Conservation (phyloP, 2,329 filamentous ascomycete species). For the Meredithiella fracta region DNA sequence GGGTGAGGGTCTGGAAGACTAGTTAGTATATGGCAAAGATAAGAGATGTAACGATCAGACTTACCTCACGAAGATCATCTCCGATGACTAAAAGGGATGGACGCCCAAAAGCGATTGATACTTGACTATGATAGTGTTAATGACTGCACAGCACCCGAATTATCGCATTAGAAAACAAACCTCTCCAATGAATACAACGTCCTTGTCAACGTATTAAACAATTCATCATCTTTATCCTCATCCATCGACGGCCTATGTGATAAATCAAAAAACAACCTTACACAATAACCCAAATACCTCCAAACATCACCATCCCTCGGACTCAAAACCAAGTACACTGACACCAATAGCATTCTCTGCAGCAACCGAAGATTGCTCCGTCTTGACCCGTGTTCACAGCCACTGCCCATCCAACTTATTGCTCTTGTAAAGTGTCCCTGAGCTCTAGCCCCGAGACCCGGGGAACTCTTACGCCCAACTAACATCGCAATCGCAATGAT, state of each 20-base stretch:
- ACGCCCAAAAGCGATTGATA: constrained; percentile 14
- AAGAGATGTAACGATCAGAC: not conserved
- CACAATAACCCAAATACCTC: constrained; percentile 13
- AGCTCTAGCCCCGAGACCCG: not conserved
- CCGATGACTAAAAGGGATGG: constrained; percentile 14
- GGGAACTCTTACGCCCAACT: constrained; percentile 9
- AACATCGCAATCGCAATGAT: constrained; percentile 13
- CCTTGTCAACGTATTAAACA: constrained; percentile 14
- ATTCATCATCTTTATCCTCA: constrained; percentile 9
- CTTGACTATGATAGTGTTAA: constrained; percentile 21
- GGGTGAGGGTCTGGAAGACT: not conserved
- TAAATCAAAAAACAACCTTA: constrained; percentile 14
- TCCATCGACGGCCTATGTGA: constrained; percentile 15
- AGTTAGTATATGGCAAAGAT: not conserved
- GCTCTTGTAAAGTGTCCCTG: not conserved
- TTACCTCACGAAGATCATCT: constrained; percentile 14
- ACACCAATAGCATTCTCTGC: constrained; percentile 13
- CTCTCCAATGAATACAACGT: constrained; percentile 16
- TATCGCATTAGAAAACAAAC: constrained; percentile 2
- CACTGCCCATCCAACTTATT: not conserved
- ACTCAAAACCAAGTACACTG: constrained; percentile 14
- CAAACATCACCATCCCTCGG: constrained; percentile 15
- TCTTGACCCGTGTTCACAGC: constrained; percentile 1
- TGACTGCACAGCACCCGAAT: not conserved
- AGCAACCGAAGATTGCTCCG: constrained; percentile 12